Conservation (phyloP, 2,329 filamentous ascomycete genomes). For the Fusarium sp. region DNA sequence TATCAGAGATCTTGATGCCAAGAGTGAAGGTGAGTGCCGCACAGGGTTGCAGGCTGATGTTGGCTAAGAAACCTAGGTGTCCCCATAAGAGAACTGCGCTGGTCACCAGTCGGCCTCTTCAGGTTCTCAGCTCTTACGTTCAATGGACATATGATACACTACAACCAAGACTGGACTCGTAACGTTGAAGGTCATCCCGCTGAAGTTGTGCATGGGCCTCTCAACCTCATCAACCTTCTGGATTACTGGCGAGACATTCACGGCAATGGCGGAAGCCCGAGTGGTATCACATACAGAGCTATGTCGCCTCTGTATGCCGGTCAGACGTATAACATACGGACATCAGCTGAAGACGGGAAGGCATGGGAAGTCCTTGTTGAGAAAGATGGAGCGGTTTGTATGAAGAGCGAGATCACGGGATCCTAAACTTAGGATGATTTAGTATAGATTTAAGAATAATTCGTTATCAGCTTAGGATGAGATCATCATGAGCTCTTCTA, state of each 20-base stretch:
- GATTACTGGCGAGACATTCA: conserved; percentile 69
- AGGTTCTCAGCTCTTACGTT: conserved; percentile 86
- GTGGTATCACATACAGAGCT: conserved; percentile 70
- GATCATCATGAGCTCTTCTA: too few relatives aligned
- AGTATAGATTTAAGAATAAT: neutral
- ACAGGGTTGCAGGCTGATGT: accelerated
- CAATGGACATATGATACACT: conserved; percentile 87
- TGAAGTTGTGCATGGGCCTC: conserved; percentile 80
- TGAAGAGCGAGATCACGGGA: conserved; percentile 46
- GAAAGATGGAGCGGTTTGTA: conserved; percentile 47
- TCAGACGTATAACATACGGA: conserved; percentile 69
- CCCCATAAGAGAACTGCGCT: conserved; percentile 46
- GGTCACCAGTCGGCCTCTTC: conserved; percentile 68
- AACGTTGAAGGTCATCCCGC: conserved; percentile 73
- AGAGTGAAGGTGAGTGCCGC: conserved; percentile 4
- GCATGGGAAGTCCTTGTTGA: conserved; percentile 59
- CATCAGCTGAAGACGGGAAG: conserved; percentile 49
- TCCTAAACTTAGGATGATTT: neutral
- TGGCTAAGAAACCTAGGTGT: conserved; percentile 19
- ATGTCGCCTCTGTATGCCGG: conserved; percentile 74
- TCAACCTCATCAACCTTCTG: conserved; percentile 77
- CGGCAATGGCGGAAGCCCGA: conserved; percentile 38
- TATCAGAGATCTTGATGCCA: conserved; percentile 33
- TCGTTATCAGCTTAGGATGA: neutral
- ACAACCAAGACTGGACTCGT: conserved; percentile 72